phyloP scores from a whole-genome alignment of 2,329 filamentous ascomycete genomes.

The Emmonsiellopsis sp. region DNA sequence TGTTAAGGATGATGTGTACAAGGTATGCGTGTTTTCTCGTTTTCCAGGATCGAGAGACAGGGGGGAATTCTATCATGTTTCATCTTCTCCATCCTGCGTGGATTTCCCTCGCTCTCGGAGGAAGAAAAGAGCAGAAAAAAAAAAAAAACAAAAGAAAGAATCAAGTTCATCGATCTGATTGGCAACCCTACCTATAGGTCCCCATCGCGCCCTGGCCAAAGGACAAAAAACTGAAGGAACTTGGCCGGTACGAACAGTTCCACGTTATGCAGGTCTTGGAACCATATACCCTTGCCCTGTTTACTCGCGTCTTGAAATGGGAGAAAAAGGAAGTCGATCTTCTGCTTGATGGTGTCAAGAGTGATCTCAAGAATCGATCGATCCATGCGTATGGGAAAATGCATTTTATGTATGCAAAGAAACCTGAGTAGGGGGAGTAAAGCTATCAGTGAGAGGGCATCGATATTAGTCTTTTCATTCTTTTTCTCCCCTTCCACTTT shows the following conservation, averaged over 20 bases:
- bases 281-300: constrained; percentile 10
- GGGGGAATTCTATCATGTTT: no score
- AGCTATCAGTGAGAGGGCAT: neutral
- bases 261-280: constrained; percentile 8
- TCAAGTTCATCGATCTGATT: neutral
- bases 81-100: no score
- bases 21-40: constrained; percentile 44
- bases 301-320: constrained; percentile 5
- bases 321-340: neutral
- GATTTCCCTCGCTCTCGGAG: no score
- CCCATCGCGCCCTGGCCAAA: constrained; percentile 6
- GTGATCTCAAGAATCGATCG: constrained; percentile 6
- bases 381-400: constrained; percentile 6
- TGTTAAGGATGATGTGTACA: constrained; percentile 41
- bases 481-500: neutral
- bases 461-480: neutral
- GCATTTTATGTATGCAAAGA: constrained; percentile 3
- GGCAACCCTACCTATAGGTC: constrained; percentile 38
- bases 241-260: neutral
- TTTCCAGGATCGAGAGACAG: no score
- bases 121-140: no score
- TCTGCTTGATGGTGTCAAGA: neutral
- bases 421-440: neutral
- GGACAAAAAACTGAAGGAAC: constrained; percentile 2
- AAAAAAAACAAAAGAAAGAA: neutral